Conservation (phyloP, 345 rosid genomes). For the Bruguiera sexangula region DNA sequence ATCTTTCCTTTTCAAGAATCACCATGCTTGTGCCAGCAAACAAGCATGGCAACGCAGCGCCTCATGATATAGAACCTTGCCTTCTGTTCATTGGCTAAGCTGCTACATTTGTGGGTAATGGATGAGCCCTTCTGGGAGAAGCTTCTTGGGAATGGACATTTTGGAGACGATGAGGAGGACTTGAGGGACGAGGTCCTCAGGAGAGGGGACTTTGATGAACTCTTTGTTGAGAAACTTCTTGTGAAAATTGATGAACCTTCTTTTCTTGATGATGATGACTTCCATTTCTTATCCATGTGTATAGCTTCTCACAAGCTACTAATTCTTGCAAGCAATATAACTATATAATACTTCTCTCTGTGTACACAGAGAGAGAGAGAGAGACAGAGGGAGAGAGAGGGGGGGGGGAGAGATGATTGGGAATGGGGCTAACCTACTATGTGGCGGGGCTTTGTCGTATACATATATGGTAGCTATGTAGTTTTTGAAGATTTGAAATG, state of each 20-base stretch:
- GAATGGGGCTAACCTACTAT: constrained; percentile 15
- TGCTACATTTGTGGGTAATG: constrained; percentile 67
- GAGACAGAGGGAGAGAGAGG: not conserved
- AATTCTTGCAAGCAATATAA: too few species aligned
- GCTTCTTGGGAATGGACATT: constrained; percentile 44
- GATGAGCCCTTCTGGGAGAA: constrained; percentile 55
- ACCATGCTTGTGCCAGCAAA: constrained; percentile 95
- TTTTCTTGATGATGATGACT: constrained; percentile 42
- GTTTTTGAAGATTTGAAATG: too few species aligned
- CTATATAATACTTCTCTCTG: not conserved
- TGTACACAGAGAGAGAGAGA: not conserved
- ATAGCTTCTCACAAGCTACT: not conserved
- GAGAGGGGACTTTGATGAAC: constrained; percentile 56
- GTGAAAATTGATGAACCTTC: constrained; percentile 41
- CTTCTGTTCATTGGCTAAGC: constrained; percentile 93
- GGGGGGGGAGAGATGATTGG: not conserved
- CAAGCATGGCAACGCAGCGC: constrained; percentile 98
- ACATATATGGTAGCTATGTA: not conserved
- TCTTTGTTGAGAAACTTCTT: constrained; percentile 70
- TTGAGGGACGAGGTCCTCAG: constrained; percentile 58
- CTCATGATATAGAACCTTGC: constrained; percentile 95
- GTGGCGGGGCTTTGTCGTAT: constrained; percentile 17
- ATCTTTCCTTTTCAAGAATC: constrained; percentile 44
- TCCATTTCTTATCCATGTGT: constrained; percentile 85
- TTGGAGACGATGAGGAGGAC: constrained; percentile 44